phyloP scores from a whole-genome alignment of 805 yeast species.

The Teunomyces cretensis region DNA sequence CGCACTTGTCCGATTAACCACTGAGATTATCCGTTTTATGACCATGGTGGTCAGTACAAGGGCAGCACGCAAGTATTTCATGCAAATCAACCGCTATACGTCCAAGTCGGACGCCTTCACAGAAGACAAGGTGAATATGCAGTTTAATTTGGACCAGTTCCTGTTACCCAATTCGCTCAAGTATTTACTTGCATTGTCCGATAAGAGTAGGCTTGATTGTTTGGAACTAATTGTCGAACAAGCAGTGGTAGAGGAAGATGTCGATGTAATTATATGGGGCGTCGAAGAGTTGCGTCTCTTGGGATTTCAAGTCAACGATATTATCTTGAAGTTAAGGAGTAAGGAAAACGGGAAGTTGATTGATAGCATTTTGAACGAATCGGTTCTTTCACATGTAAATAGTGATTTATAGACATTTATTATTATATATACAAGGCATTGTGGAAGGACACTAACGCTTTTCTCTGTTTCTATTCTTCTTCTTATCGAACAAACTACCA shows the following conservation, averaged over 20 bases:
- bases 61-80: conserved; percentile 18
- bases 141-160: conserved; percentile 17
- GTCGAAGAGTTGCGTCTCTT: conserved; percentile 27
- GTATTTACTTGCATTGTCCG: conserved; percentile 14
- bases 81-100: conserved; percentile 9
- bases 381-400: conserved; percentile 4
- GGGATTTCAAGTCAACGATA: conserved; percentile 24
- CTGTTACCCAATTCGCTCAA: conserved; percentile 19
- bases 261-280: conserved; percentile 25
- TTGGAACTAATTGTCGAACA: conserved; percentile 20
- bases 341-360: conserved; percentile 1
- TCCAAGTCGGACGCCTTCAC: conserved; percentile 3
- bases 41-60: conserved; percentile 18
- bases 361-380: not conserved
- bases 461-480: conserved; percentile 39
- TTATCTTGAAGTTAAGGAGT: conserved; percentile 4
- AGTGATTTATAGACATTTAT: conserved; percentile 8
- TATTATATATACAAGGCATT: conserved; percentile 7
- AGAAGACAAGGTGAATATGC: not conserved
- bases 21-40: conserved; percentile 17
- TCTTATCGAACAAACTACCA: conserved; percentile 50
- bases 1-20: conserved; percentile 15
- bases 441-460: conserved; percentile 1
- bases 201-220: conserved; percentile 15
- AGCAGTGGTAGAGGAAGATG: conserved; percentile 25